These are phyloP conservation scores for Saccharomycopsis sp. DNA, from an alignment of 805 yeast species.

Conservation along the genomic window DNA sequence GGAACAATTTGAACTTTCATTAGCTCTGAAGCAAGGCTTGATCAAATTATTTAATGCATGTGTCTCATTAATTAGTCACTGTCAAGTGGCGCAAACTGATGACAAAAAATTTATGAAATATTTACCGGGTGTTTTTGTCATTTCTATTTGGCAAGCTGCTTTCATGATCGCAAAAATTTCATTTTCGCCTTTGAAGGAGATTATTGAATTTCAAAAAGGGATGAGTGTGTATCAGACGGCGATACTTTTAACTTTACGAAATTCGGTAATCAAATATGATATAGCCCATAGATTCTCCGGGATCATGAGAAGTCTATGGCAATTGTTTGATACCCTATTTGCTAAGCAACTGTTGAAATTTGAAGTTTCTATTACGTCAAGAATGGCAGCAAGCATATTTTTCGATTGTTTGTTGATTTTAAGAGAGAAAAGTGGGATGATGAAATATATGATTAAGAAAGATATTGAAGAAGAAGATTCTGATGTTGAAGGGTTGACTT, in stretches of 20 bases:
- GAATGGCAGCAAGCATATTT: constrained; percentile 90
- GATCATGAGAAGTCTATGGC: constrained; percentile 93
- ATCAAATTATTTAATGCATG: constrained; percentile 78
- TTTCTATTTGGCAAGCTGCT: constrained; percentile 88
- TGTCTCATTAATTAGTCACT: constrained; percentile 59
- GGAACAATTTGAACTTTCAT: constrained; percentile 21
- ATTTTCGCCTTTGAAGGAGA: constrained; percentile 64
- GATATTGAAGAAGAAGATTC: constrained; percentile 26
- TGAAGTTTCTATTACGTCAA: constrained; percentile 57
- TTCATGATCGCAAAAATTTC: constrained; percentile 72
- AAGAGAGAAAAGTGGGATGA: constrained; percentile 84
- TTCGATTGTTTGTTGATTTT: constrained; percentile 84
- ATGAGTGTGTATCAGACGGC: constrained; percentile 62
- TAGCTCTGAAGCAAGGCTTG: constrained; percentile 67
- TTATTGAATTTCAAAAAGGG: constrained; percentile 67
- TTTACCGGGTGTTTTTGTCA: constrained; percentile 75
- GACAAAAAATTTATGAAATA: constrained; percentile 62
- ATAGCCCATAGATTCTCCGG: constrained; percentile 90
- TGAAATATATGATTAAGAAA: constrained; percentile 39
- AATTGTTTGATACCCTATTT: constrained; percentile 62
- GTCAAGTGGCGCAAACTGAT: constrained; percentile 49
- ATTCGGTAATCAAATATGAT: constrained; percentile 85
- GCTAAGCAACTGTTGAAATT: constrained; percentile 39
- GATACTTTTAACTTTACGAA: constrained; percentile 59
- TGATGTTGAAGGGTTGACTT: constrained; percentile 21